Evolutionary conservation across 768 basidiomycete genomes (phyloP).

Genomic region (Kwoniella botswanensis): DNA sequence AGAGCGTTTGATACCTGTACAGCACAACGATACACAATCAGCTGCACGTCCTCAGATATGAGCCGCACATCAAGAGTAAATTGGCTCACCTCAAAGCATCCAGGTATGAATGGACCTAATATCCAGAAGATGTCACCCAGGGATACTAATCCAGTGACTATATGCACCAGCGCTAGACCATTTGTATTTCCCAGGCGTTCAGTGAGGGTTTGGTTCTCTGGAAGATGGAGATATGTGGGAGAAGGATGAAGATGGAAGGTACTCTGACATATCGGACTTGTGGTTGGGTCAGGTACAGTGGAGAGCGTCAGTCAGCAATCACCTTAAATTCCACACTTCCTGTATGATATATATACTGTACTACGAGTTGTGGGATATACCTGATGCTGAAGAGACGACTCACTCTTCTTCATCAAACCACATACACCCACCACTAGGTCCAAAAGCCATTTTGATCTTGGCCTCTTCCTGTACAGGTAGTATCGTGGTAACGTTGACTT

Average conservation of each 20-base stretch:
- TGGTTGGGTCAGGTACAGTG: not conserved
- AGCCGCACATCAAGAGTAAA: not conserved
- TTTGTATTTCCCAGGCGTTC: not conserved
- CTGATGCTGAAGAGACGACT: not conserved
- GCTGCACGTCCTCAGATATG: not conserved
- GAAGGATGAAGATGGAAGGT: conserved; percentile 6
- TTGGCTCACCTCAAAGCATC: not conserved
- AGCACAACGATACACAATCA: not conserved
- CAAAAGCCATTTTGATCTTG: not conserved
- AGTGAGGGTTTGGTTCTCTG: not conserved
- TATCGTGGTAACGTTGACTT: not conserved
- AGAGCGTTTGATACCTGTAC: not conserved
- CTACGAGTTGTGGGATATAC: not conserved
- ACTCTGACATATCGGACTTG: not conserved
- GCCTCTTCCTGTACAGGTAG: not conserved
- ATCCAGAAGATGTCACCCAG: not conserved
- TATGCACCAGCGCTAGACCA: not conserved
- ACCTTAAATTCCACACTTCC: not conserved
- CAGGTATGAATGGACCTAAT: not conserved
- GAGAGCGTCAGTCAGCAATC: not conserved
- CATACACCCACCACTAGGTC: not conserved
- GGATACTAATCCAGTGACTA: not conserved
- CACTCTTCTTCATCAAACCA: not conserved
- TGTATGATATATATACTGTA: not conserved
- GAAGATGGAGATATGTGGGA: not conserved